phyloP scores from a whole-genome alignment of 78 protist genomes.

The Dictyostelium firmibasis region DNA sequence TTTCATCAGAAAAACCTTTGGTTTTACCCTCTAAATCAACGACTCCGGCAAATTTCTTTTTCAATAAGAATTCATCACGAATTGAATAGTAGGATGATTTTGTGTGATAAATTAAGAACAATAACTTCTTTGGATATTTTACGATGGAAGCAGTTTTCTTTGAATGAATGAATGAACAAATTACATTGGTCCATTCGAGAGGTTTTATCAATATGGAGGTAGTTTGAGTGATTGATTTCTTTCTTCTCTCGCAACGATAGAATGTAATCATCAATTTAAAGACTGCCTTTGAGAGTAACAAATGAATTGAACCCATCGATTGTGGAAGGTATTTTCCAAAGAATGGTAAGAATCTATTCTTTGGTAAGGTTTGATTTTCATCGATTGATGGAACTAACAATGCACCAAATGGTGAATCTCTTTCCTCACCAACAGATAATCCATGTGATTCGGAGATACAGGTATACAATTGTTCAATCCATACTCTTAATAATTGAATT shows the following conservation, averaged over 20 bases:
- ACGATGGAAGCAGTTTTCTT: conserved; percentile 31
- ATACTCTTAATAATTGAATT: not conserved
- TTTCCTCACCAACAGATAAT: not conserved
- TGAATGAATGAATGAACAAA: conserved; percentile 47
- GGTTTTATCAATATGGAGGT: not conserved
- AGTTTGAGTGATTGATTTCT: not conserved
- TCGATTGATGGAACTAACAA: not conserved
- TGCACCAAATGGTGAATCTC: conserved; percentile 53
- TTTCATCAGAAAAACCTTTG: conserved; percentile 38
- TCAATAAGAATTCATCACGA: conserved; percentile 53
- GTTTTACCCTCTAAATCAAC: not conserved
- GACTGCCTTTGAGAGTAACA: conserved; percentile 9
- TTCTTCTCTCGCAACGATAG: conserved; percentile 43
- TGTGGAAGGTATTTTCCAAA: conserved; percentile 37
- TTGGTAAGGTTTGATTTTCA: conserved; percentile 35
- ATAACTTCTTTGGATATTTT: conserved; percentile 73
- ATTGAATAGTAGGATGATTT: conserved; percentile 45
- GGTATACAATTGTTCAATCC: conserved; percentile 7
- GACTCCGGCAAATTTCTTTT: conserved; percentile 19
- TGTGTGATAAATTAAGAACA: not conserved
- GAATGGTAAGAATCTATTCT: conserved; percentile 45
- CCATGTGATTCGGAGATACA: not conserved
- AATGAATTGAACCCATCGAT: not conserved
- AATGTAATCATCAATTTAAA: conserved; percentile 40
- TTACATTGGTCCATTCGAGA: conserved; percentile 3